These are phyloP conservation scores for Citrullus amarus DNA, from an alignment of 306 rosid species.

Conservation along the genomic window DNA sequence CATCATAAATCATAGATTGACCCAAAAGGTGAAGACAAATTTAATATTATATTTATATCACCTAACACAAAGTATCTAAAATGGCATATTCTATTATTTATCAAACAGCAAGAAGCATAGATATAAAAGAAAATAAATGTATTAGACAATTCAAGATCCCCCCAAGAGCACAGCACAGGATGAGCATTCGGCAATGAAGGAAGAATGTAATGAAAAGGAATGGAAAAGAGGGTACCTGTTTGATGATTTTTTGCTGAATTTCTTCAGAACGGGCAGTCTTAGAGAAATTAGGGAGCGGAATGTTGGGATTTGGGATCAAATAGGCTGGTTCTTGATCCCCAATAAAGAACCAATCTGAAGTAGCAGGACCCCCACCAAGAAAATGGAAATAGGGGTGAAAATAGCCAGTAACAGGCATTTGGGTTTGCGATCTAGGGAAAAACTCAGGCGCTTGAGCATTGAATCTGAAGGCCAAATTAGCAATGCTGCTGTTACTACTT, in stretches of 20 bases:
- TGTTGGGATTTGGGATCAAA: constrained; percentile 32
- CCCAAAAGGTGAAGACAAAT: no score
- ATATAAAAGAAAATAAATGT: background rate
- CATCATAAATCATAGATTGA: no score
- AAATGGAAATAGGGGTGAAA: constrained; percentile 63
- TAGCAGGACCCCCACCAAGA: constrained; percentile 45
- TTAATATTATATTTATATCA: no score
- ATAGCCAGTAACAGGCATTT: constrained; percentile 60
- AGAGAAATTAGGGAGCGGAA: constrained; percentile 31
- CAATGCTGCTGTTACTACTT: background rate
- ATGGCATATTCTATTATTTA: no score
- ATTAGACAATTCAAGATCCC: background rate
- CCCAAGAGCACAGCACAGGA: background rate
- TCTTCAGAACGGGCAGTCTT: constrained; percentile 46
- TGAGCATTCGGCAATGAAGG: background rate
- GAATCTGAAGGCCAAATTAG: constrained; percentile 43
- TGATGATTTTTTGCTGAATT: constrained; percentile 66
- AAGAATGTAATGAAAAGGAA: background rate
- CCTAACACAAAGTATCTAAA: no score
- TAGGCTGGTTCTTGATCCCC: constrained; percentile 64
- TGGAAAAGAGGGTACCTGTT: constrained; percentile 38
- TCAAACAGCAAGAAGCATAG: background rate
- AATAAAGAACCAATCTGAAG: constrained; percentile 60
- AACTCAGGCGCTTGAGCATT: constrained; percentile 93
- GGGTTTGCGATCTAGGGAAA: constrained; percentile 71